Evolutionary conservation across 1,284 basidiomycete genomes (phyloP).

Genomic region (Rhodotorula sp.): DNA sequence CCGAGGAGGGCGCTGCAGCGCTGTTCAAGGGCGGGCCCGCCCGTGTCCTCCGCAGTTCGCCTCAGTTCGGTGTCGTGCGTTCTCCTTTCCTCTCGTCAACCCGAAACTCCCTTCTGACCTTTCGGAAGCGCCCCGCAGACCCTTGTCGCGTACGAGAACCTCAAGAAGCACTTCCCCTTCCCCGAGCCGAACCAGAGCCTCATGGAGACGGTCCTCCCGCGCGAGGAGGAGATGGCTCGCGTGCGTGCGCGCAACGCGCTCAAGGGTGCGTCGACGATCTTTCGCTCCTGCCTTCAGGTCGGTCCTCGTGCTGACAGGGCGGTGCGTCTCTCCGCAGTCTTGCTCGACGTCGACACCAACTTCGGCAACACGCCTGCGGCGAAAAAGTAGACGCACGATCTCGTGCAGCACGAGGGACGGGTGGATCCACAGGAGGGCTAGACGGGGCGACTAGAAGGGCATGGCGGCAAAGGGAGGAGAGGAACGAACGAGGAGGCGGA

Average conservation of each 20-base stretch:
- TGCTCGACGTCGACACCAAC: slow-evolving; percentile 35
- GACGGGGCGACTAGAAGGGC: too few relatives aligned
- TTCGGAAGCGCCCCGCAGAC: slow-evolving; percentile 73
- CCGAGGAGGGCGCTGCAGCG: slow-evolving; percentile 81
- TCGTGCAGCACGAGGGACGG: too few relatives aligned
- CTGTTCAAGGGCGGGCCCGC: slow-evolving; percentile 96
- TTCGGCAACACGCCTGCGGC: neutral
- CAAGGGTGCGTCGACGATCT: slow-evolving; percentile 30
- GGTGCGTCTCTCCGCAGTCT: neutral
- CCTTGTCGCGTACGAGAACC: slow-evolving; percentile 80
- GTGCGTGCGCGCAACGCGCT: slow-evolving; percentile 91
- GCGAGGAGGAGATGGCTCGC: slow-evolving; percentile 77
- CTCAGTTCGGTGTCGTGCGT: slow-evolving; percentile 48
- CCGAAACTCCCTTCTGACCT: neutral
- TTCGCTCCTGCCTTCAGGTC: neutral
- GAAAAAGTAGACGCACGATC: neutral
- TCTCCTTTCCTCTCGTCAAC: slow-evolving; percentile 42
- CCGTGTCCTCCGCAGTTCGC: slow-evolving; percentile 73
- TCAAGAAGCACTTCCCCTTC: slow-evolving; percentile 67
- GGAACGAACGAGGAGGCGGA: too few relatives aligned
- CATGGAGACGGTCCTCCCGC: slow-evolving; percentile 64
- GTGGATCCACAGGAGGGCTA: too few relatives aligned
- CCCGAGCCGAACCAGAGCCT: slow-evolving; percentile 50
- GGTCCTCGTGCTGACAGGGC: neutral
- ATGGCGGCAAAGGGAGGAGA: too few relatives aligned